Conservation (phyloP, 2,329 filamentous ascomycete genomes). For the Aspergillus fischeri region DNA sequence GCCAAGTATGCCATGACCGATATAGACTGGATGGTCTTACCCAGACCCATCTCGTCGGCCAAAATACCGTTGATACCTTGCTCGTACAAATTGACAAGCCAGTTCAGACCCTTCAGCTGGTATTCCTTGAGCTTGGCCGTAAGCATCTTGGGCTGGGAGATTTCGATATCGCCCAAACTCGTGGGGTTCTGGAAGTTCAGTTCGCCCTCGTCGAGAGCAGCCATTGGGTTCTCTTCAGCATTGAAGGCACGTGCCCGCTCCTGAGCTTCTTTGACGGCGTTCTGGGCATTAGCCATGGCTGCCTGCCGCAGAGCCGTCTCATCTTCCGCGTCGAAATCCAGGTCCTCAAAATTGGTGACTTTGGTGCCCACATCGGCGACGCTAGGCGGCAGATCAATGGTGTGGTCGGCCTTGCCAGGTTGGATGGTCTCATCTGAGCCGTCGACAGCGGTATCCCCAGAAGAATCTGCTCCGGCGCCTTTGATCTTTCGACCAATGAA, state of each 20-base stretch:
- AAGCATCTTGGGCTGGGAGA: conserved; percentile 89
- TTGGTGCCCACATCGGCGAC: conserved; percentile 56
- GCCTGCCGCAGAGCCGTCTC: conserved; percentile 76
- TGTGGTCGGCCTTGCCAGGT: conserved; percentile 35
- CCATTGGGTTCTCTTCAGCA: conserved; percentile 60
- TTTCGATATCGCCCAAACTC: conserved; percentile 87
- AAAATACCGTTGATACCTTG: conserved; percentile 99
- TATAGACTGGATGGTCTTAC: conserved; percentile 98
- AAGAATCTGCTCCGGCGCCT: conserved; percentile 91
- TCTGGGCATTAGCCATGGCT: conserved; percentile 92
- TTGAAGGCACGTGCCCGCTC: conserved; percentile 92
- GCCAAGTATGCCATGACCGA: conserved; percentile 99
- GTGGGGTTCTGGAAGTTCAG: conserved; percentile 99
- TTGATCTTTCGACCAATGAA: conserved; percentile 99
- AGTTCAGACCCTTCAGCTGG: conserved; percentile 97
- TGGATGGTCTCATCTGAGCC: conserved; percentile 45
- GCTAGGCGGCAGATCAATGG: conserved; percentile 46
- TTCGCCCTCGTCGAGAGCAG: conserved; percentile 86
- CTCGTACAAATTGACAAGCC: conserved; percentile 98
- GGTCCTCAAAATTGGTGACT: conserved; percentile 88
- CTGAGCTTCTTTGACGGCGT: conserved; percentile 90
- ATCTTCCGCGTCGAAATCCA: conserved; percentile 94
- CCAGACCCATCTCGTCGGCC: conserved; percentile 98
- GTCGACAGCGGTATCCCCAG: conserved; percentile 71
- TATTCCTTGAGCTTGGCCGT: conserved; percentile 96